phyloP scores from a whole-genome alignment of 805 yeast genomes.

The Saturnispora galanensis region DNA sequence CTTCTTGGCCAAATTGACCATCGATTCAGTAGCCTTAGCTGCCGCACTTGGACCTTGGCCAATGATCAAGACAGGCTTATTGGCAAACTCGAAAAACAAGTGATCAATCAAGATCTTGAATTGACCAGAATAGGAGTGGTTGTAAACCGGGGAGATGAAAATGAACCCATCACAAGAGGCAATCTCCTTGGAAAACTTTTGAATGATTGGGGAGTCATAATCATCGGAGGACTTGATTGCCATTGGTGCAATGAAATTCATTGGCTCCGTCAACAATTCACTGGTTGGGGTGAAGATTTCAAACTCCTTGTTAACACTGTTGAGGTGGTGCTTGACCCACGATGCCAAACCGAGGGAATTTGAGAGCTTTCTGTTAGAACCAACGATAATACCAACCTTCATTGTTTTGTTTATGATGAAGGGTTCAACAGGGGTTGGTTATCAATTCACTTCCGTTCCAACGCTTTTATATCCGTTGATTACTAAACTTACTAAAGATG shows the following conservation, averaged over 20 bases:
- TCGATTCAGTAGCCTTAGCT: not conserved
- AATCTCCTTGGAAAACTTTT: not conserved
- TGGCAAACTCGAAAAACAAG: constrained; percentile 6
- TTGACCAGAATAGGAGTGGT: constrained; percentile 7
- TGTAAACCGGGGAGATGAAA: constrained; percentile 10
- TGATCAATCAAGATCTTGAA: constrained; percentile 12
- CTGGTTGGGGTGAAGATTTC: constrained; percentile 6
- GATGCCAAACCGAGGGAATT: constrained; percentile 1
- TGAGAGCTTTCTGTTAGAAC: constrained; percentile 8
- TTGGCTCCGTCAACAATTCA: constrained; percentile 3
- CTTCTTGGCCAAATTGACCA: constrained; percentile 3
- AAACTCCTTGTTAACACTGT: not conserved
- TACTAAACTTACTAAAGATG: no score
- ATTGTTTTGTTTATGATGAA: constrained; percentile 1
- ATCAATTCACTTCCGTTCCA: no score
- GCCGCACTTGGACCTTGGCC: constrained; percentile 4
- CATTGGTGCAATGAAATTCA: constrained; percentile 3
- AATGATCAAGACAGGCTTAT: constrained; percentile 6
- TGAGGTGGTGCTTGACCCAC: constrained; percentile 6
- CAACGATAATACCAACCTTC: constrained; percentile 6
- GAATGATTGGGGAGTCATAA: constrained; percentile 2
- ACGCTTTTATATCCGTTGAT: no score
- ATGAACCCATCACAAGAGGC: constrained; percentile 8
- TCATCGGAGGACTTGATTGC: constrained; percentile 1
- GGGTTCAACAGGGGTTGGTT: not conserved